Evolutionary conservation across 2,329 filamentous ascomycete species (phyloP).

Genomic region (Pseudogymnoascus pannorum): DNA sequence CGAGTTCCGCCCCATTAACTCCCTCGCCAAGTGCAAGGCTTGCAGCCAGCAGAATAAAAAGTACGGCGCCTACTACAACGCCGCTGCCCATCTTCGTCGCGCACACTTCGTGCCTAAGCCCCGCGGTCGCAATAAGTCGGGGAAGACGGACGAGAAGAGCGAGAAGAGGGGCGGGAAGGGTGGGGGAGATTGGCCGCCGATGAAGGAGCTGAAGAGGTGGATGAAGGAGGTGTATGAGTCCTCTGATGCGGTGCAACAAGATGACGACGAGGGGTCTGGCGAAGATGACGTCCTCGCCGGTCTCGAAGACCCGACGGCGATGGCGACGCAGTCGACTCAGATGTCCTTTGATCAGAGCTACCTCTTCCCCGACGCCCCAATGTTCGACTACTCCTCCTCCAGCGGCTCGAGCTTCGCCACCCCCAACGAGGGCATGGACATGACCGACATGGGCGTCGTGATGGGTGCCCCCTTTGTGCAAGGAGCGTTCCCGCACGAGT

Average conservation of each 20-base stretch:
- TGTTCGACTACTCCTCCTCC: not conserved
- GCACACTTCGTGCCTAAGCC: constrained; percentile 73
- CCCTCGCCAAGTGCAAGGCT: constrained; percentile 75
- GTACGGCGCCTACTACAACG: constrained; percentile 92
- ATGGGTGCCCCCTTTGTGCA: not conserved
- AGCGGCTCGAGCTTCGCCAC: not conserved
- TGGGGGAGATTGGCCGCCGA: constrained; percentile 54
- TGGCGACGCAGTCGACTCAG: not conserved
- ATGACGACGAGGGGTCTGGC: constrained; percentile 30
- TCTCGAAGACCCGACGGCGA: not conserved
- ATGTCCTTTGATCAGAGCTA: not conserved
- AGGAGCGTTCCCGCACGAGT: not conserved
- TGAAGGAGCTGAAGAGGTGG: constrained; percentile 57
- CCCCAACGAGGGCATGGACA: not conserved
- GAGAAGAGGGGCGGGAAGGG: constrained; percentile 45
- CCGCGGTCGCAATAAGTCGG: constrained; percentile 35
- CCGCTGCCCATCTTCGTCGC: constrained; percentile 79
- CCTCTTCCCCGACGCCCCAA: not conserved
- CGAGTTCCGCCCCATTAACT: constrained; percentile 47
- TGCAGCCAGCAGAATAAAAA: constrained; percentile 74
- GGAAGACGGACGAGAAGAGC: constrained; percentile 23
- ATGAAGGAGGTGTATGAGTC: constrained; percentile 44
- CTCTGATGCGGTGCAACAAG: constrained; percentile 20
- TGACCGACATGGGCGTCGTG: not conserved
- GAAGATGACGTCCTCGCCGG: constrained; percentile 28